Evolutionary conservation across 805 yeast genomes (phyloP).

Genomic region (Candida gorgasii): DNA sequence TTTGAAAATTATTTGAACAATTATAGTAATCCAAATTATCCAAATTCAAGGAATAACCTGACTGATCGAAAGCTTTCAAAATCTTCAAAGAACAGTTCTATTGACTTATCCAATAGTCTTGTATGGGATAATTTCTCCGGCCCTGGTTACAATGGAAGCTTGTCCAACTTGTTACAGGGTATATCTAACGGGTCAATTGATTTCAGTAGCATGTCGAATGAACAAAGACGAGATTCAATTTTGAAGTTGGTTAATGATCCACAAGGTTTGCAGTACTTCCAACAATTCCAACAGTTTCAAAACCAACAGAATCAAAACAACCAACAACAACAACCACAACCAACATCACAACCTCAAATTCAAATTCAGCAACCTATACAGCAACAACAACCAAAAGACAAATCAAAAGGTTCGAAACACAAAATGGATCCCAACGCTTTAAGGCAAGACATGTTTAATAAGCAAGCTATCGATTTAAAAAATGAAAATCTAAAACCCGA

Average conservation of each 20-base stretch:
- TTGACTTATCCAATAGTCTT: slow-evolving; percentile 23
- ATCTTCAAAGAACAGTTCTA: slow-evolving; percentile 26
- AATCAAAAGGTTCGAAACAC: slow-evolving; percentile 10
- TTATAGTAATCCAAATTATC: slow-evolving; percentile 9
- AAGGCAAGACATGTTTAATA: slow-evolving; percentile 41
- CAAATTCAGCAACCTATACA: slow-evolving; percentile 2
- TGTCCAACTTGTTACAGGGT: slow-evolving; percentile 34
- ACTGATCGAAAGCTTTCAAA: slow-evolving; percentile 19
- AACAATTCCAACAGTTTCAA: slow-evolving; percentile 9
- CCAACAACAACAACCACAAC: slow-evolving; percentile 5
- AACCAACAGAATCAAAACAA: slow-evolving; percentile 3
- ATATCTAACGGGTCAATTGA: slow-evolving; percentile 38
- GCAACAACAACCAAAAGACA: slow-evolving; percentile 11
- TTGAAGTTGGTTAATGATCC: slow-evolving; percentile 38
- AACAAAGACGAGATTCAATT: slow-evolving; percentile 42
- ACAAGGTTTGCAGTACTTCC: slow-evolving; percentile 14
- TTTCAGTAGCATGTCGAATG: slow-evolving; percentile 38
- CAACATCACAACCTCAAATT: slow-evolving; percentile 7
- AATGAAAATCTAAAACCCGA: slow-evolving; percentile 11
- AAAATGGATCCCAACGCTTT: slow-evolving; percentile 21
- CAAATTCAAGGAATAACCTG: slow-evolving; percentile 17
- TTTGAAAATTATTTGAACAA: slow-evolving; percentile 30
- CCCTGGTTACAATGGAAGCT: slow-evolving; percentile 21
- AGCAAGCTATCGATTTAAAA: slow-evolving; percentile 1
- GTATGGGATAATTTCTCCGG: slow-evolving; percentile 28